Conservation (phyloP, 139 green algal genomes). For the Microglena sp. region DNA sequence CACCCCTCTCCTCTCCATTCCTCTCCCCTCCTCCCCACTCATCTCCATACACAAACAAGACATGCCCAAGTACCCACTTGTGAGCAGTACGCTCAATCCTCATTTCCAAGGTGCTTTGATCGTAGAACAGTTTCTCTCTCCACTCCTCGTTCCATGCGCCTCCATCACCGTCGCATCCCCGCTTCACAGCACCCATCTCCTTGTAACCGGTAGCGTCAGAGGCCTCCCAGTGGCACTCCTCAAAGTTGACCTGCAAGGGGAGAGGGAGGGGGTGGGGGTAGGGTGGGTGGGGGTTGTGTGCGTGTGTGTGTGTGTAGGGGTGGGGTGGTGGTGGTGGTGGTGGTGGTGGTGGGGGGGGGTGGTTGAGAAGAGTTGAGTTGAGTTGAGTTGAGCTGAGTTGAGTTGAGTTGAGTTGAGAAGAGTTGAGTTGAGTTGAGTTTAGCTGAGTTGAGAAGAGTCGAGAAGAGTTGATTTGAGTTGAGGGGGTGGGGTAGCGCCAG, state of each 20-base stretch:
- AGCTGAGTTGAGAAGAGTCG: no score
- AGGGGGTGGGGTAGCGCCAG: slow-evolving; percentile 59
- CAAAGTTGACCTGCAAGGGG: slow-evolving; percentile 57
- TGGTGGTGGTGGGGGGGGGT: no score
- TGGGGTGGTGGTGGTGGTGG: no score
- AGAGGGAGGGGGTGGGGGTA: not conserved
- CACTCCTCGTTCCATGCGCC: slow-evolving; percentile 70
- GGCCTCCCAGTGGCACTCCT: slow-evolving; percentile 77
- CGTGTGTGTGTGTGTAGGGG: no score
- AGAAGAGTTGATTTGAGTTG: no score
- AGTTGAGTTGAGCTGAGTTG: no score
- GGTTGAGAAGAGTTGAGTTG: no score
- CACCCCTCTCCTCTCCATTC: no score
- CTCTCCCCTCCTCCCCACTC: no score
- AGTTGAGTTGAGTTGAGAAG: no score
- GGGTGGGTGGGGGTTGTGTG: no score
- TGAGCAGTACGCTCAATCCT: slow-evolving; percentile 65
- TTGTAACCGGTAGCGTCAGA: slow-evolving; percentile 64
- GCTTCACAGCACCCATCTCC: slow-evolving; percentile 76
- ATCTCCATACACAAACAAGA: not conserved
- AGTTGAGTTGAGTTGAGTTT: no score
- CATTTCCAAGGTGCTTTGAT: slow-evolving; percentile 34
- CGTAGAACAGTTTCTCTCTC: slow-evolving; percentile 59
- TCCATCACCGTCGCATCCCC: slow-evolving; percentile 33
- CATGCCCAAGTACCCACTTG: slow-evolving; percentile 55